phyloP scores from a whole-genome alignment of 129 eudicot species.

The Escallonia herrerae region DNA sequence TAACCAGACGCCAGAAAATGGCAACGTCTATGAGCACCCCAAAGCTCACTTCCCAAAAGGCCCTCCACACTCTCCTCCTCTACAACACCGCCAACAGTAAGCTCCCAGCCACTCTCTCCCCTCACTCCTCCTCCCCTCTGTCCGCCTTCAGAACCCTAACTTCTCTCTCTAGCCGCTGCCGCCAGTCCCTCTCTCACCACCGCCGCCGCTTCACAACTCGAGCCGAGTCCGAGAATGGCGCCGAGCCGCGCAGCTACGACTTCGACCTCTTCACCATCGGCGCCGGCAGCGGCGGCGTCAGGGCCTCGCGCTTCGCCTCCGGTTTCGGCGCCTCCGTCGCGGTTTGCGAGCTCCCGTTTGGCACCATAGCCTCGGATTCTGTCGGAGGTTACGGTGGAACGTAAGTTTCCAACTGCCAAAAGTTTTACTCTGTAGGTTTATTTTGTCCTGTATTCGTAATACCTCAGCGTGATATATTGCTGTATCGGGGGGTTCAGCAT shows the following conservation, averaged over 20 bases:
- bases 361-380: slow-evolving; percentile 79
- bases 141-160: slow-evolving; percentile 26
- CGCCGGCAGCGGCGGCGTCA: slow-evolving; percentile 97
- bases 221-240: slow-evolving; percentile 60
- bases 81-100: slow-evolving; percentile 31
- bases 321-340: slow-evolving; percentile 89
- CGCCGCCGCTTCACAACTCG: slow-evolving; percentile 41
- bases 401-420: slow-evolving; percentile 27
- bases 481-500: background rate
- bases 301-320: slow-evolving; percentile 97
- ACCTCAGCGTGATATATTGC: too few species aligned
- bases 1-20: slow-evolving; percentile 14
- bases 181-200: background rate
- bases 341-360: slow-evolving; percentile 91
- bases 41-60: slow-evolving; percentile 39
- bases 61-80: slow-evolving; percentile 32
- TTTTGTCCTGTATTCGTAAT: too few species aligned
- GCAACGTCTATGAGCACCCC: slow-evolving; percentile 65
- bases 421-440: background rate
- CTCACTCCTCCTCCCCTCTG: slow-evolving; percentile 10
- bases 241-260: slow-evolving; percentile 62
- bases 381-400: slow-evolving; percentile 99
- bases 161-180: slow-evolving; percentile 13
- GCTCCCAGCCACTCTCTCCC: slow-evolving; percentile 18
- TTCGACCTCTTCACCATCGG: slow-evolving; percentile 93